Base-by-base conservation (phyloP, 441 rosid species). In the Arabidopsis lyrata region DNA sequence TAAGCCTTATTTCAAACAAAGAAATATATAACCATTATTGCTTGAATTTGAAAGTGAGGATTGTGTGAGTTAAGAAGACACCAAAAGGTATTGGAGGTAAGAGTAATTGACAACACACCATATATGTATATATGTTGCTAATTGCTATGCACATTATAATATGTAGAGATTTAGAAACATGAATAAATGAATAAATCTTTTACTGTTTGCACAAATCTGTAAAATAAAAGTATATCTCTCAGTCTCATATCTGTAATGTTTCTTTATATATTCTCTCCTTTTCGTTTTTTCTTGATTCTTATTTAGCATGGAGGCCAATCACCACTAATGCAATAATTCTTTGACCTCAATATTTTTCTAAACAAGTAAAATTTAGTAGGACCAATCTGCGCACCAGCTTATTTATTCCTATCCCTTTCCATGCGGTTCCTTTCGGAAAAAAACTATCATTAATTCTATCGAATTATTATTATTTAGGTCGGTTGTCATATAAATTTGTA, bases 271-370 rank as follows among this genome's bases (percentile, higher is more conserved):
- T 29, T 3, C 4, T 48, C 79, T 44, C 39, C 55, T 45, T 76
- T 55, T 63, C 16, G 38, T 4, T 44, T 75, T 38, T 56, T 41
- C 64, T 35, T 70, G 72, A 66, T 70, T 64, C 52, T 63, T 38
- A 49, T 63, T 57, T 58, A 76, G 56, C 67, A 76, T 76, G 15
- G 61, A 70, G 66, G 62, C 76, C 80, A 76, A 76, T 70, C 62
- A 64, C 80, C 71, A 76, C 71, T 70, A 63, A 57, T 65, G 42
- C 63, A 70, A 50, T 50, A 41, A 55, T 48, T 44, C 42, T 58
- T 58, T 77, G 72, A 70, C 76, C 70, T 64, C 65, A 18, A 57
- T 14, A 57, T 58, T 38, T 74, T 9, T 54, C 29, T 57, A 69
- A 47, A 70, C 24, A 47, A 54, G 52, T 55, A 36, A 76, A 44